Evolutionary conservation across 176 grass and related monocot species (phyloP).

Genomic region (Thalia dealbata): DNA sequence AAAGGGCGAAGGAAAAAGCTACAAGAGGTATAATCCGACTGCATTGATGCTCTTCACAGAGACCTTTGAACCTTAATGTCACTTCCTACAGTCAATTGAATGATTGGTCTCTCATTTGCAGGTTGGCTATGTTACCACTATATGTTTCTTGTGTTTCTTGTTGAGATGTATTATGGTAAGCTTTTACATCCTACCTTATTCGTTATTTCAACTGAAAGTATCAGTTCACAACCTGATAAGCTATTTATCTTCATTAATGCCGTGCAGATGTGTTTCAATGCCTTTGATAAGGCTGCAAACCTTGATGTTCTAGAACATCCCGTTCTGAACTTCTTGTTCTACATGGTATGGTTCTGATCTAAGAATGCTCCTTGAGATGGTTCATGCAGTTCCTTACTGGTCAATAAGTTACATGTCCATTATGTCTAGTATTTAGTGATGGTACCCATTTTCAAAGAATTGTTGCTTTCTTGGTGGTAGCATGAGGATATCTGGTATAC

Average conservation of each 20-base stretch:
- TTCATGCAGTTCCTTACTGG: neutral
- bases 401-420: neutral
- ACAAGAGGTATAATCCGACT: constrained; percentile 34
- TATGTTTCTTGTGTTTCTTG: constrained; percentile 89
- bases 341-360: constrained; percentile 47
- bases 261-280: constrained; percentile 78
- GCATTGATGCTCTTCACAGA: neutral
- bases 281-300: constrained; percentile 84
- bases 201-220: neutral
- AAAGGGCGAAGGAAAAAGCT: constrained; percentile 72
- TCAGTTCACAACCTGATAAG: neutral
- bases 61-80: neutral
- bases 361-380: neutral
- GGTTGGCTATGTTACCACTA: constrained; percentile 88
- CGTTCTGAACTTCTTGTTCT: constrained; percentile 91
- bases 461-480: neutral
- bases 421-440: too few species aligned
- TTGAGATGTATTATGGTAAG: constrained; percentile 86
- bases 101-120: constrained; percentile 5
- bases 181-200: neutral
- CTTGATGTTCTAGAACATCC: constrained; percentile 89
- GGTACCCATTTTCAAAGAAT: too few species aligned
- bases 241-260: constrained; percentile 14
- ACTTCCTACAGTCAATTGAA: neutral
- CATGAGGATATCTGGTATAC: neutral